These are phyloP conservation scores for Neodidymelliopsis sp. DNA, from an alignment of 2,329 filamentous ascomycete species.

Conservation along the genomic window DNA sequence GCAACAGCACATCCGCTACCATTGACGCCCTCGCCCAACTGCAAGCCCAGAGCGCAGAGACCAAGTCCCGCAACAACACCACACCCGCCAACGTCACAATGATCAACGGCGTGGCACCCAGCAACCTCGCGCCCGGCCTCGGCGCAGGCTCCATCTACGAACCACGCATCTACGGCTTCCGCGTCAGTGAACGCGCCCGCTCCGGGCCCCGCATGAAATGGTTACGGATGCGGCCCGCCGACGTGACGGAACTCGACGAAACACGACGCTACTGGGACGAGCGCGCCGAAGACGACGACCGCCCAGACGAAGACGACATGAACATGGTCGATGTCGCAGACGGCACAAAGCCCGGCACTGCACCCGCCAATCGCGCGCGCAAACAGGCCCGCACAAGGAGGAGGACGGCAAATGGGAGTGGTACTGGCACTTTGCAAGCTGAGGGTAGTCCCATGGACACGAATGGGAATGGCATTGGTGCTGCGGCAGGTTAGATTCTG, in stretches of 20 bases:
- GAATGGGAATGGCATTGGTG: conserved; percentile 46
- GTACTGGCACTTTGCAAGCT: conserved; percentile 8
- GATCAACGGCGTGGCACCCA: conserved; percentile 86
- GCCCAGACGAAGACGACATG: conserved; percentile 48
- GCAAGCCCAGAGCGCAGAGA: conserved; percentile 44
- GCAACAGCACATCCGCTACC: conserved; percentile 58
- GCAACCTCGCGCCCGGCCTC: conserved; percentile 88
- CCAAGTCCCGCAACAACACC: conserved; percentile 44
- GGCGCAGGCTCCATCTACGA: conserved; percentile 87
- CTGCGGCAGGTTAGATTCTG: conserved; percentile 31
- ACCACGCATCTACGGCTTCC: conserved; percentile 95
- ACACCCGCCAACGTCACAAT: conserved; percentile 45
- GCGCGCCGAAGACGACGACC: conserved; percentile 52
- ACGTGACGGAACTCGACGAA: conserved; percentile 87
- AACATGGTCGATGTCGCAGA: conserved; percentile 50
- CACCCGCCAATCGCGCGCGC: conserved; percentile 43
- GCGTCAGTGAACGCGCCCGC: conserved; percentile 86
- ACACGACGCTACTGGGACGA: conserved; percentile 54
- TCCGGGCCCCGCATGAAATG: conserved; percentile 97
- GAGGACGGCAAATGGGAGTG: conserved; percentile 43
- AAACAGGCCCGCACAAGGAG: conserved; percentile 48
- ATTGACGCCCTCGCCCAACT: conserved; percentile 46
- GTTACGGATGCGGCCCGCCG: conserved; percentile 82
- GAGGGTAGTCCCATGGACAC: conserved; percentile 52
- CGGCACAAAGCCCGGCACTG: conserved; percentile 35